Evolutionary conservation across 2,329 filamentous ascomycete genomes (phyloP), one percentile per base, ranked within the genome.

Genomic region (Aspergillus floridensis): DNA sequence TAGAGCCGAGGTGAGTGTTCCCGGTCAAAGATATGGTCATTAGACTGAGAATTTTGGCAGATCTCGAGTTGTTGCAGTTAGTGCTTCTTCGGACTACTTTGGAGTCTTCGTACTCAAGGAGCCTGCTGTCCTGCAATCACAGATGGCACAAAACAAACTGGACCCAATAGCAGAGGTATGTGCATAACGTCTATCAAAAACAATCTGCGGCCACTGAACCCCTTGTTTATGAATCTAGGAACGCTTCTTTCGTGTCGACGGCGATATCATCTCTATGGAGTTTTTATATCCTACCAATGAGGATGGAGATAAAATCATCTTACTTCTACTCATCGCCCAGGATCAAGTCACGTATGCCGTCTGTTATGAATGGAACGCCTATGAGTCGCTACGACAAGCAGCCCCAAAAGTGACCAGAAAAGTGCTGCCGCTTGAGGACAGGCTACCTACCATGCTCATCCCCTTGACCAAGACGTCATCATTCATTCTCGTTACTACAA

Each of bases 201-300:
- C n/a, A 12, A 35, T 7, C 31, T 7, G 16, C 22, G 54, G 19
- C 14, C 19, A 6, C 32, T 38, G 48, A 41, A 12, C 2, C 16
- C 21, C 8, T 31, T 8, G 52, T 7, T 5, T 7, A 21, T n/a
- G 14, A 54, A 10, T 50, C 35, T 55, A 81, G 79, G 79, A 81
- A 67, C 74, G 72, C n/a, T 80, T 79, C 53, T 78, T 81, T 60
- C 71, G 74, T 49, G 79, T 92, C 7, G 83, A 87, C 7, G 92
- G 91, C 1, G 81, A 88, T n/a, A 91, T 98, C 57, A 82, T 93
- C 67, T 90, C 91, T 66, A 88, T 97, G 81, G 89, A 92, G 22
- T 99, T 98, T 64, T 81, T 99, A 2, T 86, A 89, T 60, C 90
- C 92, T 7, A 81, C 82, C 10, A 76, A 83, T 0, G 82, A 86